These are phyloP conservation scores for Cystobasidium slooffiae DNA, from an alignment of 1,284 basidiomycete genomes.

Conservation along the genomic window DNA sequence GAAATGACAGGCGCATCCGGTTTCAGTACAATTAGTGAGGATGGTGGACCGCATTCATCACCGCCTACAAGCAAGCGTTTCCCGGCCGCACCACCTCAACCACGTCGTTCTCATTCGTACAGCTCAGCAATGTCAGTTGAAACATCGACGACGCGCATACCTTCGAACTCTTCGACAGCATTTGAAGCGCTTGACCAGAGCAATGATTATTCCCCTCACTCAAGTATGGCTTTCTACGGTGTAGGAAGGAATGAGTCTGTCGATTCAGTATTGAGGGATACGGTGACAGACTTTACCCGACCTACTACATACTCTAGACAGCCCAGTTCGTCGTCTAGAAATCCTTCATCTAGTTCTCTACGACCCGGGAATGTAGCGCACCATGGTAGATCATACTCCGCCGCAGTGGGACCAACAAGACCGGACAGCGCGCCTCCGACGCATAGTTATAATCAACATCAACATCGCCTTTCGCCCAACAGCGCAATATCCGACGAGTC, in stretches of 20 bases:
- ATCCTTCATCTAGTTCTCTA: conserved; percentile 3
- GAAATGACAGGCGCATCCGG: conserved; percentile 25
- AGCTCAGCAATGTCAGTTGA: conserved; percentile 11
- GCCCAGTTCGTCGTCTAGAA: not conserved
- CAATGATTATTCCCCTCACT: not conserved
- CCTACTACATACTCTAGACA: conserved; percentile 1
- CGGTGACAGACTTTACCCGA: conserved; percentile 51
- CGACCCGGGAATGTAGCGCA: not conserved
- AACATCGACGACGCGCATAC: conserved; percentile 27
- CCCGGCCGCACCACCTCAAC: conserved; percentile 10
- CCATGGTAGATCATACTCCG: conserved; percentile 24
- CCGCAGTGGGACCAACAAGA: conserved; percentile 12
- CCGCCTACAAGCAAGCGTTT: conserved; percentile 15
- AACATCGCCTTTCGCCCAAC: conserved; percentile 4
- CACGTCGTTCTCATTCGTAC: conserved; percentile 28
- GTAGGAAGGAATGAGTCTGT: conserved; percentile 56
- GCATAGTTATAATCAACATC: not conserved
- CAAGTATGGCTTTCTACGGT: conserved; percentile 51
- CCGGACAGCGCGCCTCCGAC: conserved; percentile 29
- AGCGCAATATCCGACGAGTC: conserved; percentile 11
- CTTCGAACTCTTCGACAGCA: conserved; percentile 18
- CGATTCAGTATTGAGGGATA: conserved; percentile 56
- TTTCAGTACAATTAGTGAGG: conserved; percentile 40
- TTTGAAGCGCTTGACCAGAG: conserved; percentile 1
- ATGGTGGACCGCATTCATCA: conserved; percentile 9